phyloP scores from a whole-genome alignment of 75 land plant genomes.

The Ceratopteris richardii region DNA sequence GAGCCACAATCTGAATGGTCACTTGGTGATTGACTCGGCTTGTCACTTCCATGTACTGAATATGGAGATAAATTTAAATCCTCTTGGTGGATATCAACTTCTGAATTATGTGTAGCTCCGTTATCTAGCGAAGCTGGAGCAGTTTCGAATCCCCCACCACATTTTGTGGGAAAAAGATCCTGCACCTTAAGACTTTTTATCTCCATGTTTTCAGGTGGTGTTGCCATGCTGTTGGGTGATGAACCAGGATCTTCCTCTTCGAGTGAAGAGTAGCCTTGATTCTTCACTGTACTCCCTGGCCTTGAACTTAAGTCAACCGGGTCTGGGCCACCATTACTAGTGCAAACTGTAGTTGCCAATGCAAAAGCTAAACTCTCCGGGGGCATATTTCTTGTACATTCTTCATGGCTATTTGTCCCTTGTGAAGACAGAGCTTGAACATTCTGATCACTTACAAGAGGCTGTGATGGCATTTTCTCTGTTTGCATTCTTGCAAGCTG shows the following conservation, averaged over 20 bases:
- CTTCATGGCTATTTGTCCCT: not conserved
- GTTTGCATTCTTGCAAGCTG: not conserved
- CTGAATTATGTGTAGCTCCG: not conserved
- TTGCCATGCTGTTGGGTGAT: no score
- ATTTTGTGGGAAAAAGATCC: constrained; percentile 1
- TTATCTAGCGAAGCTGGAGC: not conserved
- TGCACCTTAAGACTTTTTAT: not conserved
- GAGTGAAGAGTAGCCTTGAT: not conserved
- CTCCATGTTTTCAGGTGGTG: not conserved
- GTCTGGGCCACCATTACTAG: no score
- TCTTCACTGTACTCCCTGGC: not conserved
- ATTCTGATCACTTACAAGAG: not conserved
- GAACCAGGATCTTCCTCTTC: no score
- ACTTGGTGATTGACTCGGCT: constrained; percentile 12
- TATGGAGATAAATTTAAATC: not conserved
- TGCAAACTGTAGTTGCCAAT: not conserved
- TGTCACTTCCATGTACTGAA: not conserved
- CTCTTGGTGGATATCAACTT: not conserved
- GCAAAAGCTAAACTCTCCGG: not conserved
- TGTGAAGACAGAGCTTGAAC: not conserved
- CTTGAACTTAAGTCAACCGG: not conserved
- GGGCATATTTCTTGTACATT: not conserved
- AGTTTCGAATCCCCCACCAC: not conserved
- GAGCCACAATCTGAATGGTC: constrained; percentile 53
- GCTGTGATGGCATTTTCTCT: not conserved